phyloP scores from a whole-genome alignment of 257 asterid species.

The Salvia miltiorrhiza region DNA sequence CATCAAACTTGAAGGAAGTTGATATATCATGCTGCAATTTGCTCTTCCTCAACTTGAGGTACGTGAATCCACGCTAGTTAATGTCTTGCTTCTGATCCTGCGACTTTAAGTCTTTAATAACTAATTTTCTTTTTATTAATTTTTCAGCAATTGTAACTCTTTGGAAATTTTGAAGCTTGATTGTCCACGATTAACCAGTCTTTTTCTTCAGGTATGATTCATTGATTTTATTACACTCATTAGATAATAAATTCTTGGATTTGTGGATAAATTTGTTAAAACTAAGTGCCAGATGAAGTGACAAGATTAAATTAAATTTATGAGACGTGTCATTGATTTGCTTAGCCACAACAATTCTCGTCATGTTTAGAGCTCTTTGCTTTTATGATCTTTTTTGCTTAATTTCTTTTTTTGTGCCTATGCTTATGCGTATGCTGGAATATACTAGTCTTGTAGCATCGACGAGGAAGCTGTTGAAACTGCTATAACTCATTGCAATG shows the following conservation, averaged over 20 bases:
- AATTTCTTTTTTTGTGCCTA: background rate
- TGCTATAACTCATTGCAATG: conserved; percentile 61
- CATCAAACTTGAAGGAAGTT: conserved; percentile 87
- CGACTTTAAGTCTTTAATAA: conserved; percentile 1
- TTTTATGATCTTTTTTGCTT: background rate
- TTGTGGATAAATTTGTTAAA: background rate
- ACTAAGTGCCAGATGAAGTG: no score
- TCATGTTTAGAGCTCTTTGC: background rate
- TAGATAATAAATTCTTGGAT: background rate
- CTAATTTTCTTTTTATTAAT: conserved; percentile 15
- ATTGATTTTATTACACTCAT: background rate
- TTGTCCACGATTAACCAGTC: conserved; percentile 88
- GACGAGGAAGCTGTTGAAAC: conserved; percentile 77
- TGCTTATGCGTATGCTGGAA: conserved; percentile 5
- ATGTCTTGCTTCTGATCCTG: background rate
- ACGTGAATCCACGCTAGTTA: conserved; percentile 14
- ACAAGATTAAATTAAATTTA: background rate
- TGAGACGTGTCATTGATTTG: background rate
- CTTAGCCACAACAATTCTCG: background rate
- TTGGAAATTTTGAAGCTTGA: conserved; percentile 85
- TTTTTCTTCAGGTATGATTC: conserved; percentile 85
- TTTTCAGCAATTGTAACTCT: conserved; percentile 77
- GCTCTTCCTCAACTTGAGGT: conserved; percentile 89
- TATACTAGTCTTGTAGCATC: conserved; percentile 74
- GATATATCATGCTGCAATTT: conserved; percentile 80